Percentiles rank a stretch among this genome's conserved stretches.
phyloP scores from a whole-genome alignment of 139 green algal species.

The Chlorella sp. region DNA sequence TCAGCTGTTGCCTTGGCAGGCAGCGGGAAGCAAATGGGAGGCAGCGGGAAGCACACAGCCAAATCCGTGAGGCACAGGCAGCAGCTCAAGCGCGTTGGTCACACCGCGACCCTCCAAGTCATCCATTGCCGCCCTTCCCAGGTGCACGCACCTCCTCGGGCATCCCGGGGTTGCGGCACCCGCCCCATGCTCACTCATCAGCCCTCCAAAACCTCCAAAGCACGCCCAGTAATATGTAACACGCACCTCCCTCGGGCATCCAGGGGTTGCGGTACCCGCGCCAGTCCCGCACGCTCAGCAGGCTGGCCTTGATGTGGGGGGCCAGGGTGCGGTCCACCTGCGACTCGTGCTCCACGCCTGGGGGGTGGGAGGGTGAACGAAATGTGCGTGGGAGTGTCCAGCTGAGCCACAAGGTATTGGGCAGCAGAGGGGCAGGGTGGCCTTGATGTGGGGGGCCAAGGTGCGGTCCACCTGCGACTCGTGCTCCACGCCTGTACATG shows the following conservation, averaged over 20 bases:
- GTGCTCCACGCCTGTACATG: neutral
- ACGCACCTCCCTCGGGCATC: conserved; percentile 76
- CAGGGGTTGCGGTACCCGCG: conserved; percentile 92
- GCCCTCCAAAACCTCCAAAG: neutral
- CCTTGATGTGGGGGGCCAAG: conserved; percentile 46
- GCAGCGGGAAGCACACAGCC: too few relatives aligned
- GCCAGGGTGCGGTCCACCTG: conserved; percentile 59
- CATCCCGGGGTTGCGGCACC: too few relatives aligned
- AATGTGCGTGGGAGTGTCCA: neutral
- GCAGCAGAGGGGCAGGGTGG: conserved; percentile 33
- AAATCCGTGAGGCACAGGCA: too few relatives aligned
- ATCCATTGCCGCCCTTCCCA: too few relatives aligned
- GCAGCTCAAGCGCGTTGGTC: too few relatives aligned
- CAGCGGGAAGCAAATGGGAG: too few relatives aligned
- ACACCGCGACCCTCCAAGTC: too few relatives aligned
- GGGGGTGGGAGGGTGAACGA: neutral
- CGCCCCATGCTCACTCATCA: too few relatives aligned
- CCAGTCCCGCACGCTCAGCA: conserved; percentile 70
- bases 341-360: conserved; percentile 46
- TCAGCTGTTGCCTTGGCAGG: too few relatives aligned
- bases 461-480: conserved; percentile 62
- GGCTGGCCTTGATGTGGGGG: conserved; percentile 39
- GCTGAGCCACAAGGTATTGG: neutral
- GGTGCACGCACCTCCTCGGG: too few relatives aligned
- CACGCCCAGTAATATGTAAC: neutral